A percentile compares a stretch with the other conserved stretches of the same genome.
phyloP scores from a whole-genome alignment of 768 basidiomycete species.

The Boletus tylopilopsis region DNA sequence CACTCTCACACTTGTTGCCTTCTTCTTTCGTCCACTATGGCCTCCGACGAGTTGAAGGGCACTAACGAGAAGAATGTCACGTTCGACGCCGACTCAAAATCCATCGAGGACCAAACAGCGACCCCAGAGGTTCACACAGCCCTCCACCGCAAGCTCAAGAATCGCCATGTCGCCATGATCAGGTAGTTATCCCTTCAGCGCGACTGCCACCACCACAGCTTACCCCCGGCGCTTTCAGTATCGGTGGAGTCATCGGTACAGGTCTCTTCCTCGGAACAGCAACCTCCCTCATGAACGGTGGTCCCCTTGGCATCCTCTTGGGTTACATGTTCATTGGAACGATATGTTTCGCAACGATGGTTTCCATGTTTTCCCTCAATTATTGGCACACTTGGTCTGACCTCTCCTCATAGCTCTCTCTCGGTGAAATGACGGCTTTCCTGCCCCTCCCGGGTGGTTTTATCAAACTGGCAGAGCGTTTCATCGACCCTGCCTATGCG shows the following conservation, averaged over 20 bases:
- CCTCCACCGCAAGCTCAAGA: slow-evolving; percentile 30
- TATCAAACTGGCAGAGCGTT: slow-evolving; percentile 45
- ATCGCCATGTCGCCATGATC: slow-evolving; percentile 36
- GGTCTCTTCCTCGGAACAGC: slow-evolving; percentile 35
- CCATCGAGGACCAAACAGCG: slow-evolving; percentile 7
- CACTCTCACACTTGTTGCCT: not conserved
- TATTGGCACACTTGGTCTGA: not conserved
- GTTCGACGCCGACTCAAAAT: slow-evolving; percentile 5
- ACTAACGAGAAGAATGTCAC: not conserved
- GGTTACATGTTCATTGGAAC: slow-evolving; percentile 37
- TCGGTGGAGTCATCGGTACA: slow-evolving; percentile 42
- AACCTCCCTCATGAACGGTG: slow-evolving; percentile 36
- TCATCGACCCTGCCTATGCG: slow-evolving; percentile 43
- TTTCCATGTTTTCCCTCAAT: slow-evolving; percentile 1
- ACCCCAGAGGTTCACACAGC: not conserved
- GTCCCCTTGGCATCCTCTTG: slow-evolving; percentile 45
- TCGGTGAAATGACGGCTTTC: slow-evolving; percentile 46
- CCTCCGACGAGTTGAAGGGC: not conserved
- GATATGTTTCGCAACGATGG: slow-evolving; percentile 39
- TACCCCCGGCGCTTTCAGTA: slow-evolving; percentile 11
- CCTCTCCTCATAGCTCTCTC: slow-evolving; percentile 21
- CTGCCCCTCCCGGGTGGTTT: slow-evolving; percentile 45
- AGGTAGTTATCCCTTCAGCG: slow-evolving; percentile 16
- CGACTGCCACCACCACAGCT: not conserved
- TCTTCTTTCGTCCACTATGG: not conserved